Conservation (phyloP, 169 alveolate species). For the Nephromyces sp. region DNA sequence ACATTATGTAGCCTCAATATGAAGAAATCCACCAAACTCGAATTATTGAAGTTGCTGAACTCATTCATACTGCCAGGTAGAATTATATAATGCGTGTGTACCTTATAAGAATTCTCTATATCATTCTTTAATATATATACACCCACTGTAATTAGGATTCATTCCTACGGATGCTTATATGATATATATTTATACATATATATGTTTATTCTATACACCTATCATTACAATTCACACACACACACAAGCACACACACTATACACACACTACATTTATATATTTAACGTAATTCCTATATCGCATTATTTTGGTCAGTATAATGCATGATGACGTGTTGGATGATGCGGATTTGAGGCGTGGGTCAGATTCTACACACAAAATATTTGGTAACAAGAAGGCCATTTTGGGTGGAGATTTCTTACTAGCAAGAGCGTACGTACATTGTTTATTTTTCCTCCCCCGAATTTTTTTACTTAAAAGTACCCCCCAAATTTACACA, state of each 20-base stretch:
- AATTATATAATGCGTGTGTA: no score
- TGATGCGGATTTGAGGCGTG: constrained; percentile 40
- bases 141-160: no score
- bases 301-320: constrained; percentile 13
- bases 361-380: constrained; percentile 29
- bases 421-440: constrained; percentile 39
- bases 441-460: no score
- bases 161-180: no score
- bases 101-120: no score
- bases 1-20: background rate
- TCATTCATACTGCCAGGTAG: constrained; percentile 38
- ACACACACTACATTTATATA: background rate
- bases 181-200: background rate
- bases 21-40: background rate
- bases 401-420: constrained; percentile 44
- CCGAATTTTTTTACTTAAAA: no score
- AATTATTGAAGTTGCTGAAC: constrained; percentile 21
- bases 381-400: constrained; percentile 42
- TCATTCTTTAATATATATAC: no score
- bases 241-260: background rate
- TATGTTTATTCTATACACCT: background rate
- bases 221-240: background rate
- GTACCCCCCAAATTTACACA: no score
- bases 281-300: background rate
- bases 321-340: constrained; percentile 51